These are phyloP conservation scores for Lecanosticta acicola DNA, from an alignment of 2,329 filamentous ascomycete genomes.

Conservation along the genomic window DNA sequence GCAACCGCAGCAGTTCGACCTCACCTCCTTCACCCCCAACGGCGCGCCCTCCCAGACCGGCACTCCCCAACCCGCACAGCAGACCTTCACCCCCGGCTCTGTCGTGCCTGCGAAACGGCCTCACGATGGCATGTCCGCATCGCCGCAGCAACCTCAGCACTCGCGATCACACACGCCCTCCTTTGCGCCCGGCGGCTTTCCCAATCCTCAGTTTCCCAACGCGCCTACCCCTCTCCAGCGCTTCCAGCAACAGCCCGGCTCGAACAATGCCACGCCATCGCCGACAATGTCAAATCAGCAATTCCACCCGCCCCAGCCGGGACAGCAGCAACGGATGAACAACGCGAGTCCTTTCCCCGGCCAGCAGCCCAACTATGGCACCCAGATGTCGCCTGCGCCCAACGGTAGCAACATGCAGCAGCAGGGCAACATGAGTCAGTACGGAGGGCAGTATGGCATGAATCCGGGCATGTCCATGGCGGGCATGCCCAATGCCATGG, in stretches of 20 bases:
- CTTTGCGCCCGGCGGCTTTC: conserved; percentile 55
- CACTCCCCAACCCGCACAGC: conserved; percentile 46
- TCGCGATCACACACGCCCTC: conserved; percentile 85
- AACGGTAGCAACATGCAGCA: conserved; percentile 21
- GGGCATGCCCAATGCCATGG: conserved; percentile 42
- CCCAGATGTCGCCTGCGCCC: conserved; percentile 36
- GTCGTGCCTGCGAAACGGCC: conserved; percentile 87
- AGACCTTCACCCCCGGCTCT: conserved; percentile 75
- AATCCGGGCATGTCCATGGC: conserved; percentile 30
- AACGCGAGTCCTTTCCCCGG: conserved; percentile 73
- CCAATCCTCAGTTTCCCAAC: conserved; percentile 57
- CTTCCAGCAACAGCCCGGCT: conserved; percentile 65
- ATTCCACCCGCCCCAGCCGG: conserved; percentile 53
- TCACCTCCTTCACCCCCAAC: conserved; percentile 46
- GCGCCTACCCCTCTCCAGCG: conserved; percentile 71
- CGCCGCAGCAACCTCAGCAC: conserved; percentile 67
- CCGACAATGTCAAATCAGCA: conserved; percentile 84
- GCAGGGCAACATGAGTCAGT: conserved; percentile 32
- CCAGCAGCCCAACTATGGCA: conserved; percentile 34
- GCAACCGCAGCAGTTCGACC: conserved; percentile 38
- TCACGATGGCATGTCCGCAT: conserved; percentile 79
- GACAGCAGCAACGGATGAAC: conserved; percentile 70
- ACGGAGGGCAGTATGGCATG: conserved; percentile 35
- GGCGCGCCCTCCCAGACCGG: conserved; percentile 70
- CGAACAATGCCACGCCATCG: conserved; percentile 81